These are phyloP conservation scores for Carex parvula DNA, from an alignment of 176 grass and related monocot species.

Conservation along the genomic window DNA sequence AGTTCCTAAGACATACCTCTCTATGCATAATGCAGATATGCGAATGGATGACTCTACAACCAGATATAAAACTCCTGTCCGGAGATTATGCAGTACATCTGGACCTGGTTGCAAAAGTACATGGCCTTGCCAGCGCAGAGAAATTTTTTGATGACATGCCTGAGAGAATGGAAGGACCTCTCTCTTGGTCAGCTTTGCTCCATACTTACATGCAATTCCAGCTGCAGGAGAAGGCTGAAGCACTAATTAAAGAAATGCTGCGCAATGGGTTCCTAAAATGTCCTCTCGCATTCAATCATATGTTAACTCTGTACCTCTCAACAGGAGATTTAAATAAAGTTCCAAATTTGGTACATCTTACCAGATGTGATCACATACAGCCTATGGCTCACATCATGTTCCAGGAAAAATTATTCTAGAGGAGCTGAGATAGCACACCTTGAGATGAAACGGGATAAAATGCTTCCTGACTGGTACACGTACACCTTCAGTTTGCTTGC, in stretches of 20 bases:
- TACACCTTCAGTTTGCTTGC: conserved; percentile 71
- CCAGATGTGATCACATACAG: conserved; percentile 73
- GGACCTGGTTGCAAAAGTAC: conserved; percentile 75
- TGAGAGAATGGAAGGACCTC: conserved; percentile 58
- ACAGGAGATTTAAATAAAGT: conserved; percentile 47
- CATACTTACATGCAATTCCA: conserved; percentile 58
- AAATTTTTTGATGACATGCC: conserved; percentile 96
- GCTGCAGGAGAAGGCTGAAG: conserved; percentile 52
- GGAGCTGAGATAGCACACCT: conserved; percentile 42
- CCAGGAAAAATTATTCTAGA: conserved; percentile 49
- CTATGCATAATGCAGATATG: conserved; percentile 38
- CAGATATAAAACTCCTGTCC: conserved; percentile 57
- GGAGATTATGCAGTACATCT: conserved; percentile 85
- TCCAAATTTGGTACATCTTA: conserved; percentile 39
- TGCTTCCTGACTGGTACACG: conserved; percentile 72
- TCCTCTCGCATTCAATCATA: conserved; percentile 74
- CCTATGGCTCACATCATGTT: conserved; percentile 64
- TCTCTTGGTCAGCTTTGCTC: conserved; percentile 63
- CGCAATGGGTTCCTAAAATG: conserved; percentile 45
- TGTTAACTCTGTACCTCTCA: conserved; percentile 74
- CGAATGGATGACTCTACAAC: conserved; percentile 82
- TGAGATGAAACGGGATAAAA: conserved; percentile 49
- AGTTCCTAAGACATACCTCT: background rate
- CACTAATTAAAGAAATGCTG: conserved; percentile 67
- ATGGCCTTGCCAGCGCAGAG: conserved; percentile 56